Evolutionary conservation across 2,329 filamentous ascomycete species (phyloP), one percentile per base, ranked within the genome.

Genomic region (Sporothrix protearum): DNA sequence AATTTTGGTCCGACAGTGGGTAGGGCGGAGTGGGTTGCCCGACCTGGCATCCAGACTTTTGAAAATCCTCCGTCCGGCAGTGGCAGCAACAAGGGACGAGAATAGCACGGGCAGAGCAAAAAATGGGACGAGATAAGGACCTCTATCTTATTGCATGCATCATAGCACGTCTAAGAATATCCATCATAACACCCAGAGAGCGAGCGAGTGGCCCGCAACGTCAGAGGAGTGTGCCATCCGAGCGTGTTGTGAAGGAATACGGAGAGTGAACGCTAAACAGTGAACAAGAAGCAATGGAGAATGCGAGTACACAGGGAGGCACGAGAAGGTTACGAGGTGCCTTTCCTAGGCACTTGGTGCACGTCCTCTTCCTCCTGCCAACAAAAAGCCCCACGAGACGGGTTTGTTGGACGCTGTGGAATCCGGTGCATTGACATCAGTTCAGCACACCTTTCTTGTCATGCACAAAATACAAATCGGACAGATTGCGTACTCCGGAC

Each of bases 341-440:
- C 3, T 47, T 47, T 47, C 14, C 42, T 47, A 14, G 42, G 42
- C 42, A 47, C 1, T 3, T 47, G 10, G 49, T 57, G 53, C 53
- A 33, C 53, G 53, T 57, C 53, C 28, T 33, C 25, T 19, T 19
- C 14, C 14, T n/a, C 28, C 14, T 57, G 53, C n/a, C 28, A 57
- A 53, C 5, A 9, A 57, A 53, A 4, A 19, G 16, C 28, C 53
- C 53, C 53, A 57, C 28, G 53, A 57, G 22, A 25, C 28, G 14
- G 5, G 28, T 14, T 57, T 57, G 19, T 36, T 19, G 33, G 53
- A 33, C 3, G 53, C 53, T 33, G 53, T 57, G 33, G 57, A 42
- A 42, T 63, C 57, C 19, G 57, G 57, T 63, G 57, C 57, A 63
- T 63, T 63, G 57, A 42, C 19, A 63, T n/a, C 57, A 42, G 16